Percentiles rank a stretch among this genome's conserved stretches.
phyloP scores from a whole-genome alignment of 139 green algal species.

The Tetratostichococcus sp. region DNA sequence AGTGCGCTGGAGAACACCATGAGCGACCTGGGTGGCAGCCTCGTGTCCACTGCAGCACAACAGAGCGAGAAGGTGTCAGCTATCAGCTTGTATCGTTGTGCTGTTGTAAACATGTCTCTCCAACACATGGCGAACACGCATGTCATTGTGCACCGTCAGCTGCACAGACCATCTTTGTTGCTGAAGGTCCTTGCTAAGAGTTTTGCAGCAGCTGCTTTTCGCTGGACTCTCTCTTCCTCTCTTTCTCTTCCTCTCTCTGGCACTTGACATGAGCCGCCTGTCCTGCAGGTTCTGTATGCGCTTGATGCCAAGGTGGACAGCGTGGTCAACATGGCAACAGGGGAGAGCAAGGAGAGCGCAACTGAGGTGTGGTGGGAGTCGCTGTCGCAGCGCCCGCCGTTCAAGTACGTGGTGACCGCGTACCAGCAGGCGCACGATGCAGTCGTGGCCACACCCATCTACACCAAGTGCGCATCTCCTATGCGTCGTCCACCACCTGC shows the following conservation, averaged over 20 bases:
- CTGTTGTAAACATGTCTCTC: too few relatives aligned
- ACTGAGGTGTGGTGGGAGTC: neutral
- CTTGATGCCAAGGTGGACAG: neutral
- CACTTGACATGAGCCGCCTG: too few relatives aligned
- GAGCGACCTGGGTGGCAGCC: neutral
- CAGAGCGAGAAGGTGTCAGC: neutral
- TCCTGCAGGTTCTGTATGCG: neutral
- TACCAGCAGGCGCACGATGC: neutral
- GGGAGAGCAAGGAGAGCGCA: neutral
- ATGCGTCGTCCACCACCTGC: too few relatives aligned
- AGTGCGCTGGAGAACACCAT: neutral
- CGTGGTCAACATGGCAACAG: neutral
- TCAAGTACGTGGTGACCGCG: neutral
- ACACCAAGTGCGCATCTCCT: neutral
- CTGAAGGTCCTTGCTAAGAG: too few relatives aligned
- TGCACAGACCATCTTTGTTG: too few relatives aligned
- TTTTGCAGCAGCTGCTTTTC: too few relatives aligned
- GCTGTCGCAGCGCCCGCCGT: neutral
- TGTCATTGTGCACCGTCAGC: too few relatives aligned
- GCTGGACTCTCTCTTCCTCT: too few relatives aligned
- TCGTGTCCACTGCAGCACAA: neutral
- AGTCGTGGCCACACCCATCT: neutral
- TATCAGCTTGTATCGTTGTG: too few relatives aligned
- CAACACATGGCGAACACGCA: too few relatives aligned
- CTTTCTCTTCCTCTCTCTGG: too few relatives aligned